Evolutionary conservation across 2,329 filamentous ascomycete genomes (phyloP), one percentile per base, ranked within the genome.

Genomic region (Monilinia fructicola): DNA sequence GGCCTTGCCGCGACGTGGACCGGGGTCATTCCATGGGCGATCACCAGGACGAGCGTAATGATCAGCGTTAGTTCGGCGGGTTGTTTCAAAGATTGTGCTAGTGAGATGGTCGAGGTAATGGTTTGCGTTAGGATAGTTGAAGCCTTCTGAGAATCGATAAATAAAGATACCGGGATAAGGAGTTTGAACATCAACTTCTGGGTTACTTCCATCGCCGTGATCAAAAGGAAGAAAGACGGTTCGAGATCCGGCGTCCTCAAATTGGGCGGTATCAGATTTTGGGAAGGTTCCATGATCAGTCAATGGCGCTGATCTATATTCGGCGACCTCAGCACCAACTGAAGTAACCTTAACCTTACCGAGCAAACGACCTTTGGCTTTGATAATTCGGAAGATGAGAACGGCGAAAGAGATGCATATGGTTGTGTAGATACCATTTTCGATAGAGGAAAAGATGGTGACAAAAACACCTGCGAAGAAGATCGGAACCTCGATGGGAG

Each of bases 121-220:
- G 74, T 92, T 92, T 26, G 93, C 93, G 73, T 97, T 99, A 68
- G 94, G 92, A 74, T 98, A 99, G 79, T 95, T 96, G 83, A 96
- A 97, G 54, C 93, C 92, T 79, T 98, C 94, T 0, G 90, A 88
- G 78, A 97, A 97, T 54, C 94, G 88, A 81, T 96, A 98, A 75
- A 98, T 96, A 79, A 98, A 96, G 71, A 99, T 85, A 63, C 95
- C 95, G 0, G 94, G 94, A 74, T 95, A 92, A 0, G 95, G 93
- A 65, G 87, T 87, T 69, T 91, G 83, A n/a, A 96, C 82, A 14
- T 90, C 84, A 56, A 98, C 83, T 35, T 89, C 84, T 0, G 94
- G 94, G 77, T 98, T 98, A 1, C 92, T 93, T 40, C 94, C 94
- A 76, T 98, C 94, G n/a, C 83, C 83, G 76, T 96, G 92, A 73